Evolutionary conservation across 2,329 filamentous ascomycete genomes (phyloP).

Genomic region (Atkinsonella hypoxylon): DNA sequence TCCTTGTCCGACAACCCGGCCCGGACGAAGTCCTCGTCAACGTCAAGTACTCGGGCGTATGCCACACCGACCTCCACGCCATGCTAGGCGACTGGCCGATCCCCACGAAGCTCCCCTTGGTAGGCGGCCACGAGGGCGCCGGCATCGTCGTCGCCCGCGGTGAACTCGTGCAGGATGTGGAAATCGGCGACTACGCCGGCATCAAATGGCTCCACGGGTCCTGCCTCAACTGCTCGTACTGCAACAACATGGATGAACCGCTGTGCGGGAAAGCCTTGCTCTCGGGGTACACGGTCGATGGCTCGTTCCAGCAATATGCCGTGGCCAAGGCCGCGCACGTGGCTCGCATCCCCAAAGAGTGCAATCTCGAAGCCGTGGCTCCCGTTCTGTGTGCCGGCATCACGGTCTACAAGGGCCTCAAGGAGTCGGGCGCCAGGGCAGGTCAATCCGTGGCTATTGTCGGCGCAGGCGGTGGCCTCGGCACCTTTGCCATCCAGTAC

Average conservation of each 20-base stretch:
- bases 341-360: conserved; percentile 67
- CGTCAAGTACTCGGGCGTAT: conserved; percentile 82
- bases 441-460: conserved; percentile 76
- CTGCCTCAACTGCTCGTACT: conserved; percentile 75
- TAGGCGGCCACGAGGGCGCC: conserved; percentile 72
- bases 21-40: conserved; percentile 88
- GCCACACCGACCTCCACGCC: conserved; percentile 73
- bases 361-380: conserved; percentile 63
- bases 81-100: conserved; percentile 87
- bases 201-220: conserved; percentile 91
- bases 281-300: conserved; percentile 88
- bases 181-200: conserved; percentile 76
- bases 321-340: conserved; percentile 80
- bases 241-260: conserved; percentile 68
- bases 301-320: conserved; percentile 85
- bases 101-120: conserved; percentile 67
- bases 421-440: conserved; percentile 63
- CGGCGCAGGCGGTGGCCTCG: conserved; percentile 75
- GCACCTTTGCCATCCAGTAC: conserved; percentile 71
- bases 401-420: conserved; percentile 85
- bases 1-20: conserved; percentile 68
- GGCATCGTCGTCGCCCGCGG: conserved; percentile 74
- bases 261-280: conserved; percentile 65
- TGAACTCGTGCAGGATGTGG: conserved; percentile 61
- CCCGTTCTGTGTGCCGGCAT: conserved; percentile 77